Conservation (phyloP, 208 protist species). For the Blechomonas ayalai region DNA sequence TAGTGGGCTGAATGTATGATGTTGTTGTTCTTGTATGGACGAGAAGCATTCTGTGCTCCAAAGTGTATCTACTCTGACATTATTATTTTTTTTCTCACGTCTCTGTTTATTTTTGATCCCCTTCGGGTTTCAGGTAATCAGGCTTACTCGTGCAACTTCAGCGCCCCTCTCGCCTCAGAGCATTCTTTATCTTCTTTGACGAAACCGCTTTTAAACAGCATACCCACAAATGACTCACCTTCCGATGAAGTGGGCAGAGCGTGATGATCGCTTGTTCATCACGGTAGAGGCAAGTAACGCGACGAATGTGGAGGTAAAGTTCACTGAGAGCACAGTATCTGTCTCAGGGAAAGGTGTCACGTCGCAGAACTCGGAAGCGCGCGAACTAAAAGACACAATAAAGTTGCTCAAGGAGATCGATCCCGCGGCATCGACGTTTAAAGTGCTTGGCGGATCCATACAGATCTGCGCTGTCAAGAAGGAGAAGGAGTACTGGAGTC, state of each 20-base stretch:
- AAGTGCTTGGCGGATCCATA: constrained; percentile 77
- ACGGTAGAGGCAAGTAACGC: constrained; percentile 72
- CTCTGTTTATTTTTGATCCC: no score
- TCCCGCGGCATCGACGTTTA: constrained; percentile 73
- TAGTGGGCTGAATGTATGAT: no score
- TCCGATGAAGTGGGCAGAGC: constrained; percentile 89
- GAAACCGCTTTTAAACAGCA: constrained; percentile 4
- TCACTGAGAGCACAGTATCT: constrained; percentile 67
- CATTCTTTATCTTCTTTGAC: no score
- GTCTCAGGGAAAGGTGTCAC: constrained; percentile 71
- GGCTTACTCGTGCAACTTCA: no score
- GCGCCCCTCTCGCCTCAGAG: no score
- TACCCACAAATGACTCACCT: constrained; percentile 59
- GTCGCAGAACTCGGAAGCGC: constrained; percentile 45
- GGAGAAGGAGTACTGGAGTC: constrained; percentile 84
- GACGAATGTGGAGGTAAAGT: constrained; percentile 66
- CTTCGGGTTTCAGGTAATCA: no score
- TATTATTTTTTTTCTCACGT: no score
- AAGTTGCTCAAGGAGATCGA: constrained; percentile 76
- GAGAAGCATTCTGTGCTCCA: no score
- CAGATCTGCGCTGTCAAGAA: constrained; percentile 87
- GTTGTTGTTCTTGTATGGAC: no score
- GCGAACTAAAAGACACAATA: constrained; percentile 58
- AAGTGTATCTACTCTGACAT: no score
- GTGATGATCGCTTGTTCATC: constrained; percentile 81